Evolutionary conservation across 2,329 filamentous ascomycete species (phyloP), one percentile per base, ranked within the genome.

Genomic region (Xylariaceae sp.): DNA sequence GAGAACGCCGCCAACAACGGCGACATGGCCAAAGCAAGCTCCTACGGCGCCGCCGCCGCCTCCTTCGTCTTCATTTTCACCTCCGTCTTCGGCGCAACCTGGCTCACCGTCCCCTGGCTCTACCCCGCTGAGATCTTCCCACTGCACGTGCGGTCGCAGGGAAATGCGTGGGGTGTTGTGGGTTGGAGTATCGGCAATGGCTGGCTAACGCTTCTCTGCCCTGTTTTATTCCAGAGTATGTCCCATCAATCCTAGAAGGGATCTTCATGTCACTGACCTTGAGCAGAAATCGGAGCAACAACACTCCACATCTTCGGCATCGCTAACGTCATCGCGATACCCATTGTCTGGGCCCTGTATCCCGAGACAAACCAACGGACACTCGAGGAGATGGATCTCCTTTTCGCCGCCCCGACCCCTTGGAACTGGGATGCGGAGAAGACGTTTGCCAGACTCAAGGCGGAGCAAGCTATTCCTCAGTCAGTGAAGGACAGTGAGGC

Each of bases 151-250:
- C 81, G 88, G 18, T 88, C 88, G 1, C 87, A 88, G 65, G 88
- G 88, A 4, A 91, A 90, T 61, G 87, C 88, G 0, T 90, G 84
- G 81, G 88, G 88, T 17, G 88, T 91, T 0, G 82, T 90, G 0
- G 88, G 88, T 0, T 92, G 88, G 88, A 83, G 80, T 11, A 89
- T 91, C 54, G 88, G 88, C 0, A 90, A 90, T 64, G 87, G 87
- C 13, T 88, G 85, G 84, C 60, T 71, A 47, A 72, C 62, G 18
- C 56, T 65, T 51, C 49, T 67, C 37, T 68, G 69, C 58, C 58
- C 66, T 10, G 62, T 66, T 52, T 52, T 69, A 59, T 77, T 72
- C 69, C 39, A 64, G 3, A 66, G 68, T 69, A 66, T 60, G 67
- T 66, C 13, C 7, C 17, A 13, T 17, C 17, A 23, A 35, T 10